These are phyloP conservation scores for Pisolithus tinctorius DNA, from an alignment of 768 basidiomycete genomes.

Conservation along the genomic window DNA sequence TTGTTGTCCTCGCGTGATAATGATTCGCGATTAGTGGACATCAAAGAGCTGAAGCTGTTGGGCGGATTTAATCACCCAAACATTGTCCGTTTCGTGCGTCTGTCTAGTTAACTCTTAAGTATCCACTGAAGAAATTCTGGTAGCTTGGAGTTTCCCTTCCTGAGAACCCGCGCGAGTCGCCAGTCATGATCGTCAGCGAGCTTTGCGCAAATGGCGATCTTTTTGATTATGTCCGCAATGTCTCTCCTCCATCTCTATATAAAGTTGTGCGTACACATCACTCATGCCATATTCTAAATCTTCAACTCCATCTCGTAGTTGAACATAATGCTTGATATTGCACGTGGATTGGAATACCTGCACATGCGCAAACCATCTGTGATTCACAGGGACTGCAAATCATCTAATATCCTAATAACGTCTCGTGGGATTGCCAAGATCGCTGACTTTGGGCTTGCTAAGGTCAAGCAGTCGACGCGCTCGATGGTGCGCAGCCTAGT, in stretches of 20 bases:
- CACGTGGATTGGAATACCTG: constrained; percentile 88
- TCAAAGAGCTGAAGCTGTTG: constrained; percentile 91
- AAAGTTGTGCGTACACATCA: constrained; percentile 57
- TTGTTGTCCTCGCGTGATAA: neutral
- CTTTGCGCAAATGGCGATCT: constrained; percentile 97
- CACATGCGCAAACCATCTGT: constrained; percentile 90
- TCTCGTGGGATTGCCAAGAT: constrained; percentile 91
- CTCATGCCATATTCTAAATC: constrained; percentile 6
- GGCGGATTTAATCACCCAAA: constrained; percentile 94
- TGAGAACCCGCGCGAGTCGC: constrained; percentile 84
- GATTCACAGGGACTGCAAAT: constrained; percentile 98
- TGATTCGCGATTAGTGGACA: constrained; percentile 67
- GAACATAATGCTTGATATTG: constrained; percentile 91
- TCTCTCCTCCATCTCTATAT: constrained; percentile 60
- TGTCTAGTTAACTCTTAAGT: neutral
- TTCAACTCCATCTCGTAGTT: constrained; percentile 40
- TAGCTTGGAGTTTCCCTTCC: constrained; percentile 97
- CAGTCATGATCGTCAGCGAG: constrained; percentile 98
- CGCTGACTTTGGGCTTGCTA: constrained; percentile 97
- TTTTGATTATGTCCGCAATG: constrained; percentile 95
- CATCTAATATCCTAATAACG: constrained; percentile 97
- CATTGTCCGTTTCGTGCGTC: constrained; percentile 92
- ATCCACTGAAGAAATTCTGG: constrained; percentile 2
- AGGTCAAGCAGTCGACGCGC: constrained; percentile 95
- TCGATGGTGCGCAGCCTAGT: constrained; percentile 97